Conservation (phyloP, 495 filamentous ascomycete species). For the Penicillium taxi region DNA sequence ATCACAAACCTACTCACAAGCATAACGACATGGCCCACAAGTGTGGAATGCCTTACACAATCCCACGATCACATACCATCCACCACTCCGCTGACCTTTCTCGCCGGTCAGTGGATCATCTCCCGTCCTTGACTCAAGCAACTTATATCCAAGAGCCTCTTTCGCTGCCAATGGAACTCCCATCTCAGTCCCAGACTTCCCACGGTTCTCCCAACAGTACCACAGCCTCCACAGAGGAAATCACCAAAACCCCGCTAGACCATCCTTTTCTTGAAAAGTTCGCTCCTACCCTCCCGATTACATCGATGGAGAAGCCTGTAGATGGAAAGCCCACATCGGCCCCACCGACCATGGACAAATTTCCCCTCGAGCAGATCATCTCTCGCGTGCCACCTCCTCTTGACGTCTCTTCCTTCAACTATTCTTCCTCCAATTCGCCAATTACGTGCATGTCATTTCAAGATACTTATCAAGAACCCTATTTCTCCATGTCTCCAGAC, state of each 20-base stretch:
- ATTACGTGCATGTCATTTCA: slow-evolving; percentile 37
- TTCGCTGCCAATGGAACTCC: slow-evolving; percentile 15
- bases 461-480: slow-evolving; percentile 36
- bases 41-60: slow-evolving; percentile 72
- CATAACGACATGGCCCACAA: slow-evolving; percentile 81
- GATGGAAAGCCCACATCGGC: slow-evolving; percentile 21
- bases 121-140: slow-evolving; percentile 45
- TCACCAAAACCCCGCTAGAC: slow-evolving; percentile 53
- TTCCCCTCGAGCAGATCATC: slow-evolving; percentile 31
- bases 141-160: slow-evolving; percentile 33
- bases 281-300: slow-evolving; percentile 37
- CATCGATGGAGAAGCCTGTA: slow-evolving; percentile 31
- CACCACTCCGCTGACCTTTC: slow-evolving; percentile 51
- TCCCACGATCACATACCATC: slow-evolving; percentile 64
- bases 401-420: slow-evolving; percentile 31
- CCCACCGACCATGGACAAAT: slow-evolving; percentile 26
- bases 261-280: slow-evolving; percentile 49
- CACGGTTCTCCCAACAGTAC: slow-evolving; percentile 61
- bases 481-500: slow-evolving; percentile 47
- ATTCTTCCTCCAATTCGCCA: slow-evolving; percentile 29
- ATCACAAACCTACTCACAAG: slow-evolving; percentile 88
- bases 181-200: slow-evolving; percentile 32
- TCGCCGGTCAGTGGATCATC: slow-evolving; percentile 62
- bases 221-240: slow-evolving; percentile 45
- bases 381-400: slow-evolving; percentile 32